A percentile compares a stretch with the other conserved stretches of the same genome.
Conservation (phyloP, 2,329 filamentous ascomycete species). For the Chrysoporthe puriensis region DNA sequence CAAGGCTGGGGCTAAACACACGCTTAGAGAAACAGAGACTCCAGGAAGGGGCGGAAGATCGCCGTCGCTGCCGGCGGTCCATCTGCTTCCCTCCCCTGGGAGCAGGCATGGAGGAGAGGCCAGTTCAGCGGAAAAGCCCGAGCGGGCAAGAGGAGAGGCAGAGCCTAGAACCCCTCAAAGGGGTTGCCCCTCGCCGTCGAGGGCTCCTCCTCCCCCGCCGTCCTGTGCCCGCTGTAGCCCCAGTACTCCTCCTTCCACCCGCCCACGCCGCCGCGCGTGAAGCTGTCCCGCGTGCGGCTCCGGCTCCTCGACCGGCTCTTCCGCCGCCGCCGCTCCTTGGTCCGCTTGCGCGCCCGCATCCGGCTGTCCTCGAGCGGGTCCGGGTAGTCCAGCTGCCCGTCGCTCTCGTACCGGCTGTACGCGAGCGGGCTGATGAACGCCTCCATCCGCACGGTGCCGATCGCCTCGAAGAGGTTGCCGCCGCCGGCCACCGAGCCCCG, state of each 20-base stretch:
- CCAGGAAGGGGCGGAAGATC: neutral
- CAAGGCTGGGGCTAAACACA: neutral
- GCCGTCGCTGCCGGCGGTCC: no score
- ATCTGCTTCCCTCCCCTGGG: no score
- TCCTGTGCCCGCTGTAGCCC: neutral
- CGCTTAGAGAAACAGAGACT: neutral
- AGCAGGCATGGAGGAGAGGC: no score
- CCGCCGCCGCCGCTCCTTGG: slow-evolving; percentile 56
- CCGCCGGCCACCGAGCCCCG: slow-evolving; percentile 30
- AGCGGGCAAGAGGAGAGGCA: neutral
- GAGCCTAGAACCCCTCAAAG: slow-evolving; percentile 60
- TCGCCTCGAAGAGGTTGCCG: slow-evolving; percentile 77
- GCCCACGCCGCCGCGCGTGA: slow-evolving; percentile 40
- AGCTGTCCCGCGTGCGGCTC: slow-evolving; percentile 57
- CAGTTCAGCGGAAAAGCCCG: neutral
- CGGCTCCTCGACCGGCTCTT: slow-evolving; percentile 48
- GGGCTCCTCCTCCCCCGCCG: slow-evolving; percentile 37
- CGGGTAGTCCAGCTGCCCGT: slow-evolving; percentile 41
- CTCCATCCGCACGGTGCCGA: slow-evolving; percentile 94
- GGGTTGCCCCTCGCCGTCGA: slow-evolving; percentile 61
- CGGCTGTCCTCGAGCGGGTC: slow-evolving; percentile 54
- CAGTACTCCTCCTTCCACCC: slow-evolving; percentile 37
- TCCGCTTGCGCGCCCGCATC: slow-evolving; percentile 53
- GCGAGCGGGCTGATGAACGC: slow-evolving; percentile 80
- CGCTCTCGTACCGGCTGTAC: slow-evolving; percentile 46